A percentile compares a stretch with the other conserved stretches of the same genome.
phyloP scores from a whole-genome alignment of 805 yeast genomes.

The Candida lessepsii region DNA sequence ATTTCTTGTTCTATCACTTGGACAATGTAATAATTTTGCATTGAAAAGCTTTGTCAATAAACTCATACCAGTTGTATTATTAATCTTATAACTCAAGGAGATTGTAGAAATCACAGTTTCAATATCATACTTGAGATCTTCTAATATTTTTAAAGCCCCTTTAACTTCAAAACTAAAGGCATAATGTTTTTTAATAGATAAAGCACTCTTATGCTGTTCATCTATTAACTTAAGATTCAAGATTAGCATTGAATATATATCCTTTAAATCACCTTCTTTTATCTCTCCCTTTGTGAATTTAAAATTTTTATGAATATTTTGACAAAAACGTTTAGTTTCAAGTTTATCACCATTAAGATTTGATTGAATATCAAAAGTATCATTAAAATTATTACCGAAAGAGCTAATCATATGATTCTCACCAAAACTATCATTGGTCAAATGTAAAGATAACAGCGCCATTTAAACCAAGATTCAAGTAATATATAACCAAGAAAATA shows the following conservation, averaged over 20 bases:
- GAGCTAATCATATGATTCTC: no score
- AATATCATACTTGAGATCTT: slow-evolving; percentile 45
- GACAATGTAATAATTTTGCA: slow-evolving; percentile 69
- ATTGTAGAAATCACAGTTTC: slow-evolving; percentile 52
- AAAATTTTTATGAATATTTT: slow-evolving; percentile 43
- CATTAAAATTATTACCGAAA: not conserved
- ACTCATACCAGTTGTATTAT: slow-evolving; percentile 45
- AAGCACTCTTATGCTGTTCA: not conserved
- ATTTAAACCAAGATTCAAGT: not conserved
- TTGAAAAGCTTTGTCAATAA: slow-evolving; percentile 53
- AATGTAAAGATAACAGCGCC: not conserved
- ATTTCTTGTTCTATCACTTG: slow-evolving; percentile 66
- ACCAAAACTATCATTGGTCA: not conserved
- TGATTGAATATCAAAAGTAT: not conserved
- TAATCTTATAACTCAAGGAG: slow-evolving; percentile 54
- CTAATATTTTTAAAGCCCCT: slow-evolving; percentile 55
- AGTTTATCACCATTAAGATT: not conserved
- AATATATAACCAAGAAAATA: no score
- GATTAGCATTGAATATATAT: slow-evolving; percentile 53
- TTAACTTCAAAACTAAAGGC: slow-evolving; percentile 55
- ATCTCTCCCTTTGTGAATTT: slow-evolving; percentile 55
- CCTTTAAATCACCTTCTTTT: slow-evolving; percentile 56
- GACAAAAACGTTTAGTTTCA: slow-evolving; percentile 16
- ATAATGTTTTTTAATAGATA: slow-evolving; percentile 28
- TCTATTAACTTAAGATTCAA: slow-evolving; percentile 34